A percentile compares a stretch with the other conserved stretches of the same genome.
Evolutionary conservation across 2,329 filamentous ascomycete species (phyloP).

Genomic region (Calonectria montana): DNA sequence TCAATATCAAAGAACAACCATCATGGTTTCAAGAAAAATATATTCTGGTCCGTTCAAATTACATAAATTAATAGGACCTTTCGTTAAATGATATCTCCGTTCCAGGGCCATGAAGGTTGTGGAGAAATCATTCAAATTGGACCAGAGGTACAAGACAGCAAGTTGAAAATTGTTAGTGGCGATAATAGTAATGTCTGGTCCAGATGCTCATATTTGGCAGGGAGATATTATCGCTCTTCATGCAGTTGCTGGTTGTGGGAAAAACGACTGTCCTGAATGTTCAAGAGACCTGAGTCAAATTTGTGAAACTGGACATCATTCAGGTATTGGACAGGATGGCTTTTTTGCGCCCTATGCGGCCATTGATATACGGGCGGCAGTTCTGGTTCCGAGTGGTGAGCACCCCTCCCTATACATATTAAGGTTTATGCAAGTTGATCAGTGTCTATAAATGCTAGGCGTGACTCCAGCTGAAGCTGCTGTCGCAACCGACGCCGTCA

Average conservation of each 20-base stretch:
- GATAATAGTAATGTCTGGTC: fast-evolving
- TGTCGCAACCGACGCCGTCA: slow-evolving; percentile 36
- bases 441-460: neutral
- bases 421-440: too few species aligned
- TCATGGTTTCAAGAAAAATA: slow-evolving; percentile 35
- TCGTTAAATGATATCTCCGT: neutral
- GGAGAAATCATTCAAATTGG: slow-evolving; percentile 30
- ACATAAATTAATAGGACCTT: too few species aligned
- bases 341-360: slow-evolving; percentile 55
- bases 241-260: slow-evolving; percentile 31
- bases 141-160: neutral
- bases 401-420: neutral
- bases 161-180: slow-evolving; percentile 25
- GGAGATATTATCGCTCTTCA: slow-evolving; percentile 37
- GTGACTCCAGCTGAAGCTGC: slow-evolving; percentile 32
- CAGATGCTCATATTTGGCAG: neutral
- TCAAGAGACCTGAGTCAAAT: slow-evolving; percentile 52
- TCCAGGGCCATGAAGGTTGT: slow-evolving; percentile 35
- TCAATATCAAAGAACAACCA: slow-evolving; percentile 32
- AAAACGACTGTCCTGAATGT: slow-evolving; percentile 47
- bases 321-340: slow-evolving; percentile 57
- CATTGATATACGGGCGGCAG: slow-evolving; percentile 36
- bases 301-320: slow-evolving; percentile 51
- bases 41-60: slow-evolving; percentile 13
- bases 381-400: slow-evolving; percentile 27